These are phyloP conservation scores for Gonium pectorale DNA, from an alignment of 139 green algal species.

Conservation along the genomic window DNA sequence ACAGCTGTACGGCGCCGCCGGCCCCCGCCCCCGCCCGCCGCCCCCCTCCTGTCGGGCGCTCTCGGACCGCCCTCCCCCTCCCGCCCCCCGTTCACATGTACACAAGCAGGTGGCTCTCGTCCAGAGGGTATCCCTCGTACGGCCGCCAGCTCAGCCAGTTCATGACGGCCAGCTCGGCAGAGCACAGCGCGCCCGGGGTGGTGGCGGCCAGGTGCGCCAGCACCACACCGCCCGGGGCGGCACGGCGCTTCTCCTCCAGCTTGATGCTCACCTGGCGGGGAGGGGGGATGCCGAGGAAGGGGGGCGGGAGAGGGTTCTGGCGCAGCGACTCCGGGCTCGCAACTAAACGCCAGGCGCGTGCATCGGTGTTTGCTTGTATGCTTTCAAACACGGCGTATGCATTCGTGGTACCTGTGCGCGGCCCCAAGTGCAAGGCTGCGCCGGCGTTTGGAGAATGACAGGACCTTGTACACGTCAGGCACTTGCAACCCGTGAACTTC, in stretches of 20 bases:
- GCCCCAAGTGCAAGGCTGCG: too few relatives aligned
- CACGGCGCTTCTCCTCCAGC: conserved; percentile 28
- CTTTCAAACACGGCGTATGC: too few relatives aligned
- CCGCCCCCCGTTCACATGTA: conserved; percentile 15
- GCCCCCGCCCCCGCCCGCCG: too few relatives aligned
- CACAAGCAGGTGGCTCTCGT: conserved; percentile 37
- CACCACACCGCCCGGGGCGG: conserved; percentile 1
- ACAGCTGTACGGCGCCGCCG: too few relatives aligned
- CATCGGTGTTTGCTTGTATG: too few relatives aligned
- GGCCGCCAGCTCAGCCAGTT: conserved; percentile 30
- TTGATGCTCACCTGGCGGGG: neutral
- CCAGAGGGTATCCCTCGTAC: conserved; percentile 23
- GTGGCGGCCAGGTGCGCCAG: neutral
- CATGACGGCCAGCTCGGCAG: conserved; percentile 23
- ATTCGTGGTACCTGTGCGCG: too few relatives aligned
- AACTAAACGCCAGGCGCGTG: too few relatives aligned
- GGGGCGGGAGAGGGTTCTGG: neutral
- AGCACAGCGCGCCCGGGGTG: neutral
- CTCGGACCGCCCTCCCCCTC: neutral
- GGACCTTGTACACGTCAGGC: too few relatives aligned
- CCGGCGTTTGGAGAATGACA: too few relatives aligned
- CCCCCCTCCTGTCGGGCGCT: too few relatives aligned
- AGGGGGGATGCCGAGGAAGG: neutral
- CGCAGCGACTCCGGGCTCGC: too few relatives aligned
- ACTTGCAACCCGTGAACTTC: too few relatives aligned